Base-by-base conservation (phyloP, 2,329 filamentous ascomycete genomes). In the Exophiala mesophila region DNA sequence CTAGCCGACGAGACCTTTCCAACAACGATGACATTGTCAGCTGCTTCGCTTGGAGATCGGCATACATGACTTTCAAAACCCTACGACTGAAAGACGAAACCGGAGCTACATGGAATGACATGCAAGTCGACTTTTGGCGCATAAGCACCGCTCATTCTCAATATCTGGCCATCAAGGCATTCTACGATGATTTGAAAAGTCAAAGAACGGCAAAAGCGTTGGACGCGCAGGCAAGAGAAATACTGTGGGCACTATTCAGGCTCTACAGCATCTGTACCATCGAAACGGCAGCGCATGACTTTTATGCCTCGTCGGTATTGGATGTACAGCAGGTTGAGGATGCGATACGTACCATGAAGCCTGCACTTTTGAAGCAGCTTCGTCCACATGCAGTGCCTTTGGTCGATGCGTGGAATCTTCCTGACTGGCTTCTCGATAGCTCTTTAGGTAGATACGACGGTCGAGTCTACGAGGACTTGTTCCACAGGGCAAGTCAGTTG, bases 401-500 rank as follows among this genome's bases (percentile, higher is more conserved):
- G 6, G 83, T 86, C 0, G 84, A 88, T 57, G 70, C 80, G 0
- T 88, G 84, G 84, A 76, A 77, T 45, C 85, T 88, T 63, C 79
- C 83, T 1, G 84, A 88, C 59, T 88, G 82, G 81, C 80, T 85
- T 55, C 72, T 88, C 2, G 83, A 88, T 59, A 82, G 76, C 54
- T 79, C 77, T 44, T 61, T 88, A 28, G 84, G 84, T 1, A 70
- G 83, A 2, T 76, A 74, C 32, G 84, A 88, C 47, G 84, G 84
- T n/a, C 80, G 82, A 56, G 84, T 88, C 1, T 88, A 88, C 55
- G 81, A 85, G 60, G 84, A 88, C 55, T 71, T 88, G 68, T 88
- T 88, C 65, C 69, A 79, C 56, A 68, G 84, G n/a, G 84, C 84
- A 0, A 80, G 76, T 47, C 73, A 84, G 66, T 64, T 83, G 55